Percentiles rank a stretch among this genome's conserved stretches.
Conservation (phyloP, 192 early-diverging fungal genomes). For the Rhizoclosmatium sp. region DNA sequence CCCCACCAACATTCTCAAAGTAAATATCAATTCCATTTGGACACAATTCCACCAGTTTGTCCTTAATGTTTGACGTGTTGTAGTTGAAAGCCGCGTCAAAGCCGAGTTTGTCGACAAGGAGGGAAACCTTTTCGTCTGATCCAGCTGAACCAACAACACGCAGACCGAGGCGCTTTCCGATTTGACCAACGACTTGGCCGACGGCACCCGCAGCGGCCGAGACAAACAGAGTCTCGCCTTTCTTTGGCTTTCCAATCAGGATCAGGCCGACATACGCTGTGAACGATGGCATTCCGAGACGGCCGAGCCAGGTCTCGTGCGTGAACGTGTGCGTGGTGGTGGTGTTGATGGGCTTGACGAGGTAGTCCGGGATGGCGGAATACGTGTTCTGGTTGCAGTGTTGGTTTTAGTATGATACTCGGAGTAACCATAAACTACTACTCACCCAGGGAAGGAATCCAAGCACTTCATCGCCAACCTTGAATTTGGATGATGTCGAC, state of each 20-base stretch:
- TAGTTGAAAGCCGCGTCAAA: slow-evolving; percentile 94
- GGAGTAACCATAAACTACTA: no score
- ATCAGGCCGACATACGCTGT: slow-evolving; percentile 78
- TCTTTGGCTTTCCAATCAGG: slow-evolving; percentile 73
- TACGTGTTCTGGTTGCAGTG: no score
- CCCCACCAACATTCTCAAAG: slow-evolving; percentile 86
- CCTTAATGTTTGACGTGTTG: slow-evolving; percentile 69
- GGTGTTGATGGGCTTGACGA: not conserved
- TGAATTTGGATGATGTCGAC: slow-evolving; percentile 64
- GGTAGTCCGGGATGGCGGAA: no score
- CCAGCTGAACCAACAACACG: slow-evolving; percentile 87
- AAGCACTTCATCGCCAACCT: slow-evolving; percentile 70
- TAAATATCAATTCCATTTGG: slow-evolving; percentile 90
- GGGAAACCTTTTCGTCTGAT: slow-evolving; percentile 81
- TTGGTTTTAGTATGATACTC: no score
- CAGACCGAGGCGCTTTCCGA: slow-evolving; percentile 77
- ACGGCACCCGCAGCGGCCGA: slow-evolving; percentile 80
- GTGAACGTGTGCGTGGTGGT: slow-evolving; percentile 53
- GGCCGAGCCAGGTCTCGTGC: slow-evolving; percentile 66
- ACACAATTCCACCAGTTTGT: slow-evolving; percentile 64
- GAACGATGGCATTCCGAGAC: slow-evolving; percentile 82
- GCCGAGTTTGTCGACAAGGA: slow-evolving; percentile 68
- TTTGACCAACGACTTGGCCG: slow-evolving; percentile 80
- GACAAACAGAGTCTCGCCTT: slow-evolving; percentile 84
- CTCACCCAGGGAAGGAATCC: slow-evolving; percentile 64